phyloP scores from a whole-genome alignment of 129 eudicot species.

The Logfia minima region DNA sequence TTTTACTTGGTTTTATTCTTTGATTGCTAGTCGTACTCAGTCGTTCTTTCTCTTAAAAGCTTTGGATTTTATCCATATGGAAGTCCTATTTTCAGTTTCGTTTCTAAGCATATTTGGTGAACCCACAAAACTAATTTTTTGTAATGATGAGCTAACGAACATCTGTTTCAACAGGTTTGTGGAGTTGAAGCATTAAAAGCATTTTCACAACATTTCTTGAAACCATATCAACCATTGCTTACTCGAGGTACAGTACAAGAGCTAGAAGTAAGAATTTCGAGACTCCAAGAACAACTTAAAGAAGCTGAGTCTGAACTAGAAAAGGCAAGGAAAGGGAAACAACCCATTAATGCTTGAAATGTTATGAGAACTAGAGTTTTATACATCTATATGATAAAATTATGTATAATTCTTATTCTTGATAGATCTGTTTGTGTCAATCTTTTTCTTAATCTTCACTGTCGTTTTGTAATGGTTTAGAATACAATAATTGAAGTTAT shows the following conservation, averaged over 20 bases:
- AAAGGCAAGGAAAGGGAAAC: conserved; percentile 70
- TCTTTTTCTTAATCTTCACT: neutral
- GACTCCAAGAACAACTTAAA: conserved; percentile 59
- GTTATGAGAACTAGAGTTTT: conserved; percentile 13
- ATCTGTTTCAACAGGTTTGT: conserved; percentile 52
- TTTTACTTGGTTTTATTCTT: neutral
- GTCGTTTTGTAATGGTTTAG: conserved; percentile 11
- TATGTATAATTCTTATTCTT: conserved; percentile 27
- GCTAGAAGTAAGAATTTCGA: conserved; percentile 61
- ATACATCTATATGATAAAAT: conserved; percentile 16
- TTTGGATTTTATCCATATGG: neutral
- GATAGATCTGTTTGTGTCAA: conserved; percentile 15
- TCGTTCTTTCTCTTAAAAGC: neutral
- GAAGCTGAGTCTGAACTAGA: conserved; percentile 86
- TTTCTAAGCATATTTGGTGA: neutral
- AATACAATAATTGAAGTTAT: conserved; percentile 15
- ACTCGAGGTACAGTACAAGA: conserved; percentile 61
- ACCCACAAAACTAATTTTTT: neutral
- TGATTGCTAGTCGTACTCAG: neutral
- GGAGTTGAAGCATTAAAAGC: conserved; percentile 74
- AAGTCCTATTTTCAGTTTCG: neutral
- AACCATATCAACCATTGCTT: conserved; percentile 60
- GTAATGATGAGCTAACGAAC: neutral
- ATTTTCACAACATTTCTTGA: conserved; percentile 59
- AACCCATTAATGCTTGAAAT: conserved; percentile 27